A percentile compares a stretch with the other conserved stretches of the same genome.
These are phyloP conservation scores for Dalechampia spathulata DNA, from an alignment of 441 rosid species.

Conservation along the genomic window DNA sequence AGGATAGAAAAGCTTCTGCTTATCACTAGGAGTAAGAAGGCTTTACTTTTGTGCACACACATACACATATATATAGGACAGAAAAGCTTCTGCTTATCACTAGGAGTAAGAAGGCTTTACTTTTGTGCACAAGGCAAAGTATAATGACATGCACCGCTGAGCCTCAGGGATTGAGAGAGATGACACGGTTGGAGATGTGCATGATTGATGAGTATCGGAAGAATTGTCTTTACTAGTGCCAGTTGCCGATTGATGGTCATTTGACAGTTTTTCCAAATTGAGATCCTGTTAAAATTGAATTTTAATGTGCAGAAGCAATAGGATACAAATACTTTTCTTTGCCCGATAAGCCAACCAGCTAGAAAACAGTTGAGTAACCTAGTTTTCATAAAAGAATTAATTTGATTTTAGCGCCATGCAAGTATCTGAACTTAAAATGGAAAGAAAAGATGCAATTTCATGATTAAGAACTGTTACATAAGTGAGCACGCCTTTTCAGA, in stretches of 20 bases:
- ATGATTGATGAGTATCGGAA: conserved; percentile 39
- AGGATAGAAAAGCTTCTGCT: conserved; percentile 11
- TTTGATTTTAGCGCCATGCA: not conserved
- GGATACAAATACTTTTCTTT: not conserved
- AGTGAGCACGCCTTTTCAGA: not conserved
- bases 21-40: conserved; percentile 14
- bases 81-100: conserved; percentile 12
- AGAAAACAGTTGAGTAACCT: not conserved
- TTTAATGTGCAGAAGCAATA: too few relatives aligned
- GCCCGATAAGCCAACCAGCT: not conserved
- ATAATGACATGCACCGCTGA: conserved; percentile 86
- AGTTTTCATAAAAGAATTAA: not conserved
- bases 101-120: conserved; percentile 29
- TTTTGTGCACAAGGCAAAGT: conserved; percentile 99
- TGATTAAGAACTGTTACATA: not conserved
- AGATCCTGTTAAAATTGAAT: conserved; percentile 38
- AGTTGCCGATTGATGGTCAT: conserved; percentile 35
- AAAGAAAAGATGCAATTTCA: not conserved
- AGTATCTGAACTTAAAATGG: not conserved
- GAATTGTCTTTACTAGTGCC: conserved; percentile 38
- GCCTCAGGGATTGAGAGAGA: conserved; percentile 57
- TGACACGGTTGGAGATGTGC: conserved; percentile 29
- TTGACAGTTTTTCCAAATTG: conserved; percentile 39
- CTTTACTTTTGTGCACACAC: conserved; percentile 61
- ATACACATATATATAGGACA: conserved; percentile 2